Evolutionary conservation across 1,284 basidiomycete species (phyloP).

Genomic region (Hypsizygus ulmarius): DNA sequence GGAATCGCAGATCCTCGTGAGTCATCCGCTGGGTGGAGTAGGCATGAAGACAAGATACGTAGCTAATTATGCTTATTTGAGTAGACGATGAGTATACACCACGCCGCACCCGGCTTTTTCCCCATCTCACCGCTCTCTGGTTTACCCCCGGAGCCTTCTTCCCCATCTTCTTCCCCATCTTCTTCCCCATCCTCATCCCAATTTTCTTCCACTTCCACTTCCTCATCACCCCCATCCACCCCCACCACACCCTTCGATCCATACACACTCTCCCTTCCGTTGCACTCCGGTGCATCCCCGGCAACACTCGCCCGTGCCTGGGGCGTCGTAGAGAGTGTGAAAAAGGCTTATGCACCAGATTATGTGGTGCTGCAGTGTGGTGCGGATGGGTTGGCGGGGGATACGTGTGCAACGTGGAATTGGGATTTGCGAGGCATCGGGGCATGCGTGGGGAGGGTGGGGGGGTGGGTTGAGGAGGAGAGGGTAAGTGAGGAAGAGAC

Average conservation of each 20-base stretch:
- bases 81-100: conserved; percentile 82
- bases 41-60: not conserved
- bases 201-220: no score
- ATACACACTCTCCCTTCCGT: conserved; percentile 75
- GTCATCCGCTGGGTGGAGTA: conserved; percentile 7
- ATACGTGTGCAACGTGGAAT: conserved; percentile 78
- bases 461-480: conserved; percentile 60
- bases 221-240: no score
- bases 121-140: conserved; percentile 59
- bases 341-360: conserved; percentile 68
- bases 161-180: no score
- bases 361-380: conserved; percentile 86
- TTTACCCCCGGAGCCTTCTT: conserved; percentile 42
- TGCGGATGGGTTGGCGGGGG: conserved; percentile 81
- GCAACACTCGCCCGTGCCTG: conserved; percentile 64
- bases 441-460: conserved; percentile 60
- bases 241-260: conserved; percentile 68
- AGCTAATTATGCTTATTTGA: no score
- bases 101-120: conserved; percentile 80
- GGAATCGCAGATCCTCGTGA: conserved; percentile 57
- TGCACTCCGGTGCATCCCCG: conserved; percentile 63
- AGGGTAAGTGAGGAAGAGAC: conserved; percentile 40
- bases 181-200: no score
- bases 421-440: conserved; percentile 69
- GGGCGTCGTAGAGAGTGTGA: conserved; percentile 59